Evolutionary conservation across 352 stramenopile species (phyloP).

Genomic region (Blastocystis sp.): DNA sequence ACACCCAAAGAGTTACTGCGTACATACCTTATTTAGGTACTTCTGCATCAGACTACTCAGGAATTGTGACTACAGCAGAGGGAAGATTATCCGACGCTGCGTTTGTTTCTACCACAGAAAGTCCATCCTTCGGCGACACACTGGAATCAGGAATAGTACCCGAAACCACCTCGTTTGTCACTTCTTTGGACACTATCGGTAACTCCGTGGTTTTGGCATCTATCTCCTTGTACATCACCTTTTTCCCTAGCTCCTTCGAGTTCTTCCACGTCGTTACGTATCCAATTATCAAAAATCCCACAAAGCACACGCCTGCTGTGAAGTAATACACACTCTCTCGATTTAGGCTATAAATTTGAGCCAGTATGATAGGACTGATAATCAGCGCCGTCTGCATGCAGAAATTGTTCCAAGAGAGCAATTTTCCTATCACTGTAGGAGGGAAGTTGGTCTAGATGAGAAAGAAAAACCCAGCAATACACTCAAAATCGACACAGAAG

Average conservation of each 20-base stretch:
- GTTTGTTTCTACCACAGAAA: no score
- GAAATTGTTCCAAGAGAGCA: conserved; percentile 52
- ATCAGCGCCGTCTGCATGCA: conserved; percentile 18
- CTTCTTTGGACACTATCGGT: no score
- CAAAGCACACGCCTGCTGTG: background rate
- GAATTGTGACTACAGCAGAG: no score
- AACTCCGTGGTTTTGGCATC: background rate
- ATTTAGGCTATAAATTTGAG: background rate
- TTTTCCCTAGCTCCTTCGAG: background rate
- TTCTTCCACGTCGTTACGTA: background rate
- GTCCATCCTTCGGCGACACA: no score
- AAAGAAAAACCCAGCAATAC: background rate
- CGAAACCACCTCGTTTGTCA: no score
- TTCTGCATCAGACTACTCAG: no score
- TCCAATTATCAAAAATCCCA: background rate
- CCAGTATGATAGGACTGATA: background rate
- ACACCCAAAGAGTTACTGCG: no score
- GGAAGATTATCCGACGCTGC: no score
- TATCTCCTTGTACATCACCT: background rate
- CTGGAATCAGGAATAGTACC: no score
- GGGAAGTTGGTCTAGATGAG: background rate
- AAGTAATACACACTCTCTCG: background rate
- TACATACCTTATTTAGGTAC: no score
- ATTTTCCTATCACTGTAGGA: background rate
- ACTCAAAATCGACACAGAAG: conserved; percentile 23